Evolutionary conservation across 257 asterid genomes (phyloP), one percentile per base, ranked within the genome.

Genomic region (Paraleonurus japonicus): DNA sequence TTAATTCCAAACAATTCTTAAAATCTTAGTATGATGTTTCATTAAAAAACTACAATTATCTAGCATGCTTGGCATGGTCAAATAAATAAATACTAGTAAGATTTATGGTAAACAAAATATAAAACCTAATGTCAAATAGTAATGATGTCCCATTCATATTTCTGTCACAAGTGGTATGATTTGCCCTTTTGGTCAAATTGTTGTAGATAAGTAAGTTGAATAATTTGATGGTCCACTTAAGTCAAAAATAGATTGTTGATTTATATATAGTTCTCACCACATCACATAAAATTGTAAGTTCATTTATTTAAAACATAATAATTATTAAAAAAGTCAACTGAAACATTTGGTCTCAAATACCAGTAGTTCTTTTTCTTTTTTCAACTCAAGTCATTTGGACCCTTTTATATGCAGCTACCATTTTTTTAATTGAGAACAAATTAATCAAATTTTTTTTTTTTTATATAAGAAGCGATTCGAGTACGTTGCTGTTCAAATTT

Each of bases 171-270:
- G n/a, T 16, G 57, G n/a, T 20, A 72, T 72, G 75, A 67, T 72
- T 60, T 78, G 67, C 0, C 1, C n/a, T n/a, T 15, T n/a, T 61
- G 67, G 81, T 72, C 81, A 78, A 72, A 60, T 16, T 77, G 58
- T 10, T 26, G 19, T 23, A 61, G 68, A 66, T 60, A 67, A 27
- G 22, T 22, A 37, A 15, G 33, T 33, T 30, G 51, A 53, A 78
- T 67, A 43, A 68, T 61, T 66, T n/a, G 0, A 78, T 69, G 82
- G 82, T 73, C 82, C 78, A 78, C 69, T 61, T 15, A 37, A 73
- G 76, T 78, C 79, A 73, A 78, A 61, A 7, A 16, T 47, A 33
- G 47, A 65, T 65, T 65, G 61, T 32, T 62, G 20, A 22, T 23
- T 72, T 37, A 41, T 35, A 35, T 35, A 35, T 35, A 53, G 39